Conservation (phyloP, 805 yeast species). For the Priceomyces haplophilus region DNA sequence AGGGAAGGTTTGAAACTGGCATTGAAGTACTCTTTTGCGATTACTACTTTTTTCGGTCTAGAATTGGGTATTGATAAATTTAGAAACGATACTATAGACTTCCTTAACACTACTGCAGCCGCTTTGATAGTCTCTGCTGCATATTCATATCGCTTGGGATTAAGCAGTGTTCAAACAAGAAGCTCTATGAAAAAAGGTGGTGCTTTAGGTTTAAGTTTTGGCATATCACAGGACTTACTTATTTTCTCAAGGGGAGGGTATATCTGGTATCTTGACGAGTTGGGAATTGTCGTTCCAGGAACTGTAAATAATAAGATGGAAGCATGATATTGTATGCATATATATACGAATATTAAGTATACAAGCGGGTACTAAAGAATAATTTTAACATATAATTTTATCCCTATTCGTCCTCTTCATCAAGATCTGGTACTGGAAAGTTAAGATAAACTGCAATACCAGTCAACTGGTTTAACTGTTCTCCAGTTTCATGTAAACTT, state of each 20-base stretch:
- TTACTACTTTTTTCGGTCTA: slow-evolving; percentile 51
- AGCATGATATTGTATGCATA: slow-evolving; percentile 2
- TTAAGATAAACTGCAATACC: slow-evolving; percentile 87
- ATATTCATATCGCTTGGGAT: slow-evolving; percentile 45
- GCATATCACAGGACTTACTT: slow-evolving; percentile 64
- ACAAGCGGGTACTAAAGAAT: too few species aligned
- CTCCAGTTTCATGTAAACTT: slow-evolving; percentile 84
- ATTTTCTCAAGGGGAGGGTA: slow-evolving; percentile 57
- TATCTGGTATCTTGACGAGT: slow-evolving; percentile 57
- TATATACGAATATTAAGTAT: neutral
- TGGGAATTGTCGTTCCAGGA: slow-evolving; percentile 19
- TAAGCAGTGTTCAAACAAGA: slow-evolving; percentile 42
- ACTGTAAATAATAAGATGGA: slow-evolving; percentile 4
- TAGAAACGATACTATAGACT: slow-evolving; percentile 52
- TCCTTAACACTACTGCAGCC: slow-evolving; percentile 59
- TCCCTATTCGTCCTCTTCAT: slow-evolving; percentile 49
- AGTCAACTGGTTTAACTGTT: slow-evolving; percentile 81
- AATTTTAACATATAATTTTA: neutral
- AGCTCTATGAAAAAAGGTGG: slow-evolving; percentile 51
- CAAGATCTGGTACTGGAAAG: slow-evolving; percentile 77
- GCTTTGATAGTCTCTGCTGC: slow-evolving; percentile 49
- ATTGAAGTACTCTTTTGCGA: slow-evolving; percentile 36
- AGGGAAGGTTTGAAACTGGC: slow-evolving; percentile 44
- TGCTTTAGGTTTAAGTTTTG: slow-evolving; percentile 56
- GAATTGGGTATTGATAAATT: slow-evolving; percentile 60